Evolutionary conservation across 164 flowering plant genomes (phyloP).

Genomic region (Houttuynia cordata): DNA sequence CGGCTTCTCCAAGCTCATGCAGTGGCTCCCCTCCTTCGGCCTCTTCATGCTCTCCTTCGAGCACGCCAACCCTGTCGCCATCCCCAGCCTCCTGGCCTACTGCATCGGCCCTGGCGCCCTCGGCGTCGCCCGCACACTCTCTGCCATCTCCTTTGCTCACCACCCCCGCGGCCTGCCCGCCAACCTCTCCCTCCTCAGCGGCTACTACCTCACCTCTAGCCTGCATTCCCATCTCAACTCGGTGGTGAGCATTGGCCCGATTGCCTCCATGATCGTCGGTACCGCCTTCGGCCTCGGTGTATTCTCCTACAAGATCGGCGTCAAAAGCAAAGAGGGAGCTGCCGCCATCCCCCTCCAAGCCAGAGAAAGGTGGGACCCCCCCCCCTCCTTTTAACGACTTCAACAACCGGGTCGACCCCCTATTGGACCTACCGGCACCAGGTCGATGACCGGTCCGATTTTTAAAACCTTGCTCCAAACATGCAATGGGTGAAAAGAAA

Average conservation of each 20-base stretch:
- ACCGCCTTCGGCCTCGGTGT: constrained; percentile 43
- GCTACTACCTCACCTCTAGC: constrained; percentile 45
- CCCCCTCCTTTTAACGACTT: too few species aligned
- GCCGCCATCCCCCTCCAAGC: constrained; percentile 67
- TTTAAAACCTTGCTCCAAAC: too few species aligned
- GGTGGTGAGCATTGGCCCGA: constrained; percentile 74
- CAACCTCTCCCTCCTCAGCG: constrained; percentile 26
- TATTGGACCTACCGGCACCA: too few species aligned
- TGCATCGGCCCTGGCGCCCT: too few species aligned
- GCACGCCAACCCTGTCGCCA: constrained; percentile 44
- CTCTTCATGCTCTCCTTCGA: constrained; percentile 66
- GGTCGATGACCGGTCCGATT: too few species aligned
- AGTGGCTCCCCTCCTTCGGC: constrained; percentile 75
- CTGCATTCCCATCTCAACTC: constrained; percentile 60
- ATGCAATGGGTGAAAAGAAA: too few species aligned
- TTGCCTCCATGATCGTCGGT: constrained; percentile 64
- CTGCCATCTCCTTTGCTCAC: too few species aligned
- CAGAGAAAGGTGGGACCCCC: too few species aligned
- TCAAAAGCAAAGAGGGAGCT: constrained; percentile 86
- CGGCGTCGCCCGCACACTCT: too few species aligned
- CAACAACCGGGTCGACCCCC: too few species aligned
- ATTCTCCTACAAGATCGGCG: too few species aligned
- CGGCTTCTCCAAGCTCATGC: constrained; percentile 54
- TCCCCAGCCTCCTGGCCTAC: constrained; percentile 44
- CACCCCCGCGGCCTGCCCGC: constrained; percentile 19